Base-by-base conservation (phyloP, 179 eudicot species). In the Corrigiola litoralis region DNA sequence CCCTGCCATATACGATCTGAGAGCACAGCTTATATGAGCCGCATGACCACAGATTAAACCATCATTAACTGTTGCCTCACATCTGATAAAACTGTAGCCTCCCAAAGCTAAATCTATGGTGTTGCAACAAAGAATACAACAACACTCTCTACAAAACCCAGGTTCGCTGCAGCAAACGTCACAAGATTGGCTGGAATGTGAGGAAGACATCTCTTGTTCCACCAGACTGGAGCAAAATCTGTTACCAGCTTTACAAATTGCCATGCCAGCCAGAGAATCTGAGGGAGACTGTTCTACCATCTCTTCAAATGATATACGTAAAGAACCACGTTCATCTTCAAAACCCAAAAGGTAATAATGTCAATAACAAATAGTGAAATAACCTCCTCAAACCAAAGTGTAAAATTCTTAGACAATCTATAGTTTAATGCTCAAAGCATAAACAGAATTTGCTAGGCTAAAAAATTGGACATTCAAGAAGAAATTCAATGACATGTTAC, bases 1-100 rank as follows among this genome's bases (percentile, higher is more conserved):
- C 32, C 99, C 99, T 77, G 97, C 99, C 96, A 90, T 81, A 80
- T 83, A 84, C 49, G 87, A 79, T n/a, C 92, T 79, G 17, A 90
- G 81, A 70, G 87, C 95, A 77, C 99, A 94, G 61, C 74, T 72
- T 31, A 88, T 58, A 61, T 94, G 97, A 58, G 89, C 90, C 21
- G 75, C 73, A 66, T 90, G 99, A 45, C 95, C 97, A 80, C 99
- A 94, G 49, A 81, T 81, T 25, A 52, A 21, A 42, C 80, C 85
- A 34, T 84, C 75, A 49, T 55, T 65, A 38, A 60, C 71, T 17
- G 36, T 58, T n/a, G 87, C 87, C 69, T 78, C 81, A 54, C 99
- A 94, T 79, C 75, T 83, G 64, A 94, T 86, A 76, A 74, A 90
- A 75, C 80, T 82, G 52, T 75, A 88, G 48, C 85, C 96, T 56